phyloP scores from a whole-genome alignment of 176 grass and related monocot genomes.

The Rhynchospora breviuscula region DNA sequence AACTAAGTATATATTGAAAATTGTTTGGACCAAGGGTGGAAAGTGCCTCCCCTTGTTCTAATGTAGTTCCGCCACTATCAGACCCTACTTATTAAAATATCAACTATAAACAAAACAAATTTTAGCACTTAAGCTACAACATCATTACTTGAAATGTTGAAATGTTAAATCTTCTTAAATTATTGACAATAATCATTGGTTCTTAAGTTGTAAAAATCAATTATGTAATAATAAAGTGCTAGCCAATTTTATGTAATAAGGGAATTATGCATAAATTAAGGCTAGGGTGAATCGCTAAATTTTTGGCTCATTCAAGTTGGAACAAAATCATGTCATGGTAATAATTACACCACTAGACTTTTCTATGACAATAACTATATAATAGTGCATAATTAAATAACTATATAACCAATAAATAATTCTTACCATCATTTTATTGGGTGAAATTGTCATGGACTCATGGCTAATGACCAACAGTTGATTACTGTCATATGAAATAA shows the following conservation, averaged over 20 bases:
- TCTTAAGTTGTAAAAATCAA: not conserved
- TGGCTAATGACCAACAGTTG: no score
- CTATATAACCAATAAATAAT: no score
- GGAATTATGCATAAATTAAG: no score
- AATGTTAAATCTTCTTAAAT: no score
- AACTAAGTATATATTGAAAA: no score
- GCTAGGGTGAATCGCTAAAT: no score
- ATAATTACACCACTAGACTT: not conserved
- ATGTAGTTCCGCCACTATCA: not conserved
- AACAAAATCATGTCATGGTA: not conserved
- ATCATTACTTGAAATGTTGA: not conserved
- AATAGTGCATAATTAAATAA: not conserved
- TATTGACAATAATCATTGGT: not conserved
- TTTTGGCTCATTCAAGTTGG: no score
- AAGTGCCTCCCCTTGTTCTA: no score
- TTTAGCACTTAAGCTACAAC: not conserved
- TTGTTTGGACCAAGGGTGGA: no score
- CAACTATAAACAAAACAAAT: not conserved
- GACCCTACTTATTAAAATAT: not conserved
- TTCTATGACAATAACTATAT: not conserved
- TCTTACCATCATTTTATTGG: no score
- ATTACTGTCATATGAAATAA: no score
- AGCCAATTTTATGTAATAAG: not conserved
- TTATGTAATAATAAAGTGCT: not conserved
- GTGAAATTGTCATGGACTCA: no score